Evolutionary conservation across 2,329 filamentous ascomycete genomes (phyloP), one percentile per base, ranked within the genome.

Genomic region (Cladosporium oxysporum): DNA sequence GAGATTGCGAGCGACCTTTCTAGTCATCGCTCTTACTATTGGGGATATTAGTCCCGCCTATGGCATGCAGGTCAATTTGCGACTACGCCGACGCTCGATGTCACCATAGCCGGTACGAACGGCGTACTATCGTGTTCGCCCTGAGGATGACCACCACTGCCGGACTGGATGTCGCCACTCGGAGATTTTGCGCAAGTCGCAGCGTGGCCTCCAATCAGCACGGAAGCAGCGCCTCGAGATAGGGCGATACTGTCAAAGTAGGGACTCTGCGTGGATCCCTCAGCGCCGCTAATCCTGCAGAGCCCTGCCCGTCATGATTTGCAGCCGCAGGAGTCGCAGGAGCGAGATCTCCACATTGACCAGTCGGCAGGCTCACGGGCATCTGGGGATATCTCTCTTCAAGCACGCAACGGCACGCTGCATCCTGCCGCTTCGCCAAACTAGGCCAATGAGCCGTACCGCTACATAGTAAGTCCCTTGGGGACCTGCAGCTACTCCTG

Each of bases 391-490:
- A n/a, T 50, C 16, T 59, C 28, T 50, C 23, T 59, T 50, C 58
- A 33, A 63, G 61, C 61, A 63, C 61, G 61, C 61, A 57, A 63
- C 61, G 61, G 61, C 61, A 57, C 61, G 61, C 50, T 52, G 61
- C 50, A 37, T 53, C 49, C 61, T 63, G 61, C 61, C 61, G 61
- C 61, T 63, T 63, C 26, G 50, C 23, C 61, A 63, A 23, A 63
- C 33, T n/a, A 23, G 33, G 61, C 35, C 28, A 57, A 47, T 35
- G 47, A 57, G 23, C 61, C 61, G 50, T 47, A 28, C 16, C 26
- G 50, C n/a, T 47, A 47, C 41, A 57, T 29, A 53, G 50, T 21
- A 35, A 31, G 35, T 33, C 50, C 35, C 18, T 52, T 44, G 16
- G 29, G 21, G 47, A 35, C 21, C 33, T 62, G 59, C 47, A 31